Evolutionary conservation across 2,329 filamentous ascomycete species (phyloP).

Genomic region (Dichotomopilus funicola): DNA sequence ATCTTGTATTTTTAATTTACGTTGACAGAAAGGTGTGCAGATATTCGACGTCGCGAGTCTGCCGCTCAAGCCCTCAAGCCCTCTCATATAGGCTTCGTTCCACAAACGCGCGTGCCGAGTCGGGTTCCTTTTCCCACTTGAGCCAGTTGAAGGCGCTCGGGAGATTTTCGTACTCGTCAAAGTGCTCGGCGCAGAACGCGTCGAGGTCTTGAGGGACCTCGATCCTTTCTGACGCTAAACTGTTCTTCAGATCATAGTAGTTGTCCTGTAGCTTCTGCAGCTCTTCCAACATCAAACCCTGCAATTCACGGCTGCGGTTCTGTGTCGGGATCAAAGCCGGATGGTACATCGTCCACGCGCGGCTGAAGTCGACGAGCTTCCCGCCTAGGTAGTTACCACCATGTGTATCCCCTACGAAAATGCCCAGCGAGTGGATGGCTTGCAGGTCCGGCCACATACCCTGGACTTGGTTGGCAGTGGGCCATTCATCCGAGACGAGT

Average conservation of each 20-base stretch:
- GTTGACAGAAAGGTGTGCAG: too few relatives aligned
- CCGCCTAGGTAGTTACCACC: slow-evolving; percentile 4
- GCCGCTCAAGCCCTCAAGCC: too few relatives aligned
- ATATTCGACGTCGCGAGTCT: too few relatives aligned
- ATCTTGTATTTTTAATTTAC: too few relatives aligned
- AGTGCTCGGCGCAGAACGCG: background rate
- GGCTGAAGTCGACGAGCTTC: slow-evolving; percentile 12
- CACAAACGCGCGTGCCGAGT: background rate
- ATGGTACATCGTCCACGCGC: slow-evolving; percentile 5
- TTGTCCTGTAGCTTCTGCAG: background rate
- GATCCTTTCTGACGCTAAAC: background rate
- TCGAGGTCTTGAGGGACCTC: background rate
- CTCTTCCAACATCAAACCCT: background rate
- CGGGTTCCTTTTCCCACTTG: slow-evolving; percentile 1
- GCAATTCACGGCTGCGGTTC: background rate
- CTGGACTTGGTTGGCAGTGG: background rate
- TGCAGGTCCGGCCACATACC: slow-evolving; percentile 10
- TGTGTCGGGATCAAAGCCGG: background rate
- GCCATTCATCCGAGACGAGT: background rate
- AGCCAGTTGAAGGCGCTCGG: slow-evolving; percentile 1
- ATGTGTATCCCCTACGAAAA: slow-evolving; percentile 8
- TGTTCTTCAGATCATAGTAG: background rate
- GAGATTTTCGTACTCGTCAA: background rate
- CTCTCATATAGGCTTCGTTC: background rate
- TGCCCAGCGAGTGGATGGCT: slow-evolving; percentile 7